phyloP scores from a whole-genome alignment of 225 moss, liverwort and hornwort species.

The Anthoceros angustus region DNA sequence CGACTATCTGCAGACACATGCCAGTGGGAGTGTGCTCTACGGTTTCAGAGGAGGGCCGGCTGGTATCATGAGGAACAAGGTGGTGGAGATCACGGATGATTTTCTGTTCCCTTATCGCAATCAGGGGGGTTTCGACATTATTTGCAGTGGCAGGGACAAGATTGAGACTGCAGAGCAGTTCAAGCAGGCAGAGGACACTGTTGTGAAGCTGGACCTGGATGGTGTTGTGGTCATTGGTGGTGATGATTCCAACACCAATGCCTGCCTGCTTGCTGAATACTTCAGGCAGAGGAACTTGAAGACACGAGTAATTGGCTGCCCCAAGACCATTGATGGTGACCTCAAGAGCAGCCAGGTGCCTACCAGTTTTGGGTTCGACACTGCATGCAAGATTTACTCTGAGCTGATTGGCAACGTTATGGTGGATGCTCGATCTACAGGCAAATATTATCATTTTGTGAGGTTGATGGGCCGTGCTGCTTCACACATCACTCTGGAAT shows the following conservation, averaged over 20 bases:
- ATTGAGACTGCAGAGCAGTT: constrained; percentile 90
- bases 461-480: constrained; percentile 88
- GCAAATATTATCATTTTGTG: constrained; percentile 89
- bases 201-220: constrained; percentile 45
- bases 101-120: constrained; percentile 70
- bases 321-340: constrained; percentile 87
- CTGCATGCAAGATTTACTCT: constrained; percentile 82
- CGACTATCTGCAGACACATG: constrained; percentile 58
- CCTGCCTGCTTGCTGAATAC: constrained; percentile 64
- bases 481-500: constrained; percentile 79
- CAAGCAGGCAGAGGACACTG: constrained; percentile 66
- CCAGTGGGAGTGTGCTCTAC: constrained; percentile 42
- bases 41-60: constrained; percentile 73
- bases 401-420: constrained; percentile 97
- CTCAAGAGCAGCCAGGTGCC: constrained; percentile 73
- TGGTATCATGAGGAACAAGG: constrained; percentile 71
- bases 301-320: constrained; percentile 65
- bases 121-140: constrained; percentile 88
- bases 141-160: constrained; percentile 85
- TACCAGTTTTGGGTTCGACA: constrained; percentile 86
- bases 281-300: constrained; percentile 53
- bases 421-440: constrained; percentile 84
- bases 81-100: constrained; percentile 53
- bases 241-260: constrained; percentile 90
- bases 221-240: constrained; percentile 87